These are phyloP conservation scores for Zopfia rhizophila DNA, from an alignment of 2,329 filamentous ascomycete species.

Conservation along the genomic window DNA sequence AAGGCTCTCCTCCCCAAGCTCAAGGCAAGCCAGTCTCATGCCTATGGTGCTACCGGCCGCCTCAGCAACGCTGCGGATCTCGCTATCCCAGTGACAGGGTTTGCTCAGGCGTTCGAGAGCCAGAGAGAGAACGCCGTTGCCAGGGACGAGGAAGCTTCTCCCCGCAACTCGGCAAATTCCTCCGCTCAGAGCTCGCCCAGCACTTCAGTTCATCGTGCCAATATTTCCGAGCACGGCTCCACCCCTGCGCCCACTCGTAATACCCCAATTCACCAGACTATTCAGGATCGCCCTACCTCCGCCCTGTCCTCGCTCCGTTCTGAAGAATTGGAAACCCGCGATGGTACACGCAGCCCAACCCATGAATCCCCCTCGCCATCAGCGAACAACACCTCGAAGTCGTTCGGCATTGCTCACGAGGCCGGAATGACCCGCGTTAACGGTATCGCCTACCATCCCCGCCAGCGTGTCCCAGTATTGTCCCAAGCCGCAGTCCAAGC, in stretches of 20 bases:
- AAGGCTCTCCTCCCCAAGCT: conserved; percentile 43
- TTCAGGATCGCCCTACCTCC: not conserved
- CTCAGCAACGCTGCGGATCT: conserved; percentile 43
- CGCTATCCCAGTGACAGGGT: conserved; percentile 37
- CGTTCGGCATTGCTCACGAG: conserved; percentile 45
- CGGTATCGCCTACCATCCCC: not conserved
- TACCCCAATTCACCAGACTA: not conserved
- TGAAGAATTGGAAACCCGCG: conserved; percentile 5
- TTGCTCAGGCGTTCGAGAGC: conserved; percentile 43
- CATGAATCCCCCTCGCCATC: conserved; percentile 23
- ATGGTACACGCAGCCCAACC: not conserved
- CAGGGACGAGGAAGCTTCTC: conserved; percentile 35
- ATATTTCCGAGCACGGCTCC: conserved; percentile 11
- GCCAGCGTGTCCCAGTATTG: not conserved
- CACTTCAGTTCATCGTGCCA: conserved; percentile 18
- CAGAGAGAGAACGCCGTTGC: conserved; percentile 40
- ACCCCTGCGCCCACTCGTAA: conserved; percentile 10
- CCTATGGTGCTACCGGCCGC: conserved; percentile 50
- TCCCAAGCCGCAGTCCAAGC: not conserved
- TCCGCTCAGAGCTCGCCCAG: conserved; percentile 12
- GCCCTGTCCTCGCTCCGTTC: not conserved
- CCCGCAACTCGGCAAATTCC: conserved; percentile 17
- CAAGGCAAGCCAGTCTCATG: conserved; percentile 44
- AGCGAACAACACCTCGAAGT: conserved; percentile 43
- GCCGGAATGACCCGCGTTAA: conserved; percentile 36